Evolutionary conservation across 805 yeast genomes (phyloP).

Genomic region (Pichia rugopelliculosa): DNA sequence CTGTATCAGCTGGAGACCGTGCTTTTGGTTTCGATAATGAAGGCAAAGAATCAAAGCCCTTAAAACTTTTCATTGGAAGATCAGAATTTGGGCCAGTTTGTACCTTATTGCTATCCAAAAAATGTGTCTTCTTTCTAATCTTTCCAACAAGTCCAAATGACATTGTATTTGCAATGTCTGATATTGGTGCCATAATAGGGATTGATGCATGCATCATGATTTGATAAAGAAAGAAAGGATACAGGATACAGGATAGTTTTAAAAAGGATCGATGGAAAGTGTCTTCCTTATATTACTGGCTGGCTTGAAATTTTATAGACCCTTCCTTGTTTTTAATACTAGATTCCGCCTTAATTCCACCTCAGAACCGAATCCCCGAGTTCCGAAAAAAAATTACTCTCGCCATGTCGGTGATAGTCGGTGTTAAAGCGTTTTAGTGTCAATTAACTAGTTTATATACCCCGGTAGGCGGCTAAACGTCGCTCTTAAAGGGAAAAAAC

Average conservation of each 20-base stretch:
- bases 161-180: conserved; percentile 12
- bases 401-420: too few species aligned
- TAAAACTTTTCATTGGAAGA: neutral
- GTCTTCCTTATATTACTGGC: neutral
- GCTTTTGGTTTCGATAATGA: neutral
- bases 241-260: too few species aligned
- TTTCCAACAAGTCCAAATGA: conserved; percentile 15
- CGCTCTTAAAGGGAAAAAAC: too few species aligned
- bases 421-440: too few species aligned
- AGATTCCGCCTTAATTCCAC: too few species aligned
- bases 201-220: neutral
- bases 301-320: too few species aligned
- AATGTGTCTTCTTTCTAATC: conserved; percentile 11
- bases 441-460: too few species aligned
- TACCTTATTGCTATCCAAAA: neutral
- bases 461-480: too few species aligned
- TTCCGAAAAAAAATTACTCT: too few species aligned
- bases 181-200: conserved; percentile 5
- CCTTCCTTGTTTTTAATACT: too few species aligned
- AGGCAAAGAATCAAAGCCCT: neutral
- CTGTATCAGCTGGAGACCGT: neutral
- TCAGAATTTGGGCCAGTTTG: neutral
- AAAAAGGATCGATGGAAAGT: neutral
- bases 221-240: neutral
- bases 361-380: too few species aligned